Conservation (phyloP, 495 filamentous ascomycete species). For the Aspergillus sparsus region DNA sequence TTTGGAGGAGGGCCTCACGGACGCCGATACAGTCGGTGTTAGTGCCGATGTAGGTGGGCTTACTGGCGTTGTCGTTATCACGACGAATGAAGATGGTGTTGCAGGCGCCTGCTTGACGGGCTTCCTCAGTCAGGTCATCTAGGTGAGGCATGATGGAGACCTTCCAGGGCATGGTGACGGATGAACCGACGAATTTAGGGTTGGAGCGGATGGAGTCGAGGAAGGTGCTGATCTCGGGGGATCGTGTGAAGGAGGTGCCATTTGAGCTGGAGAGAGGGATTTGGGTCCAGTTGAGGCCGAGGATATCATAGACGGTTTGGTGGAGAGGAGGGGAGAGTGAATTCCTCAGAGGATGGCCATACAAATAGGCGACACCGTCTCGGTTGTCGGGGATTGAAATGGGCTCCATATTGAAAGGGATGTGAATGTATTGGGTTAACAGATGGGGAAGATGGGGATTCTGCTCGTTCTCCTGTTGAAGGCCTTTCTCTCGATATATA, state of each 20-base stretch:
- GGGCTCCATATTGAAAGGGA: conserved; percentile 36
- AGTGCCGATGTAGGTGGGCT: conserved; percentile 58
- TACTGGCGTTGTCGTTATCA: conserved; percentile 34
- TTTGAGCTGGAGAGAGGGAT: conserved; percentile 48
- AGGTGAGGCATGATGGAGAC: conserved; percentile 67
- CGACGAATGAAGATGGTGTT: conserved; percentile 70
- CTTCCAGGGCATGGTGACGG: conserved; percentile 78
- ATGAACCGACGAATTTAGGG: conserved; percentile 61
- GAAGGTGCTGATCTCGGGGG: conserved; percentile 50
- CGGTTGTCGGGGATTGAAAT: conserved; percentile 39
- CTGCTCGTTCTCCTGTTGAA: conserved; percentile 6
- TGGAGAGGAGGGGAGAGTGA: conserved; percentile 73
- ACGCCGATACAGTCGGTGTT: conserved; percentile 78
- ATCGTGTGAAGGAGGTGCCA: conserved; percentile 40
- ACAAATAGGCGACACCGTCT: conserved; percentile 48
- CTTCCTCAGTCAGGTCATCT: conserved; percentile 68
- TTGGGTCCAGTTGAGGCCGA: conserved; percentile 63
- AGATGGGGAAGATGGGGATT: conserved; percentile 8
- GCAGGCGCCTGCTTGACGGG: conserved; percentile 65
- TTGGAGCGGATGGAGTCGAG: conserved; percentile 48
- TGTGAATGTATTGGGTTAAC: conserved; percentile 8
- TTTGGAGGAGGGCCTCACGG: conserved; percentile 65
- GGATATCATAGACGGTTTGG: conserved; percentile 59
- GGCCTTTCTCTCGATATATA: neutral
- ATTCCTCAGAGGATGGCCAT: conserved; percentile 60